These are phyloP conservation scores for Graphilbum ipis-grandicollis DNA, from an alignment of 2,329 filamentous ascomycete genomes.

Conservation along the genomic window DNA sequence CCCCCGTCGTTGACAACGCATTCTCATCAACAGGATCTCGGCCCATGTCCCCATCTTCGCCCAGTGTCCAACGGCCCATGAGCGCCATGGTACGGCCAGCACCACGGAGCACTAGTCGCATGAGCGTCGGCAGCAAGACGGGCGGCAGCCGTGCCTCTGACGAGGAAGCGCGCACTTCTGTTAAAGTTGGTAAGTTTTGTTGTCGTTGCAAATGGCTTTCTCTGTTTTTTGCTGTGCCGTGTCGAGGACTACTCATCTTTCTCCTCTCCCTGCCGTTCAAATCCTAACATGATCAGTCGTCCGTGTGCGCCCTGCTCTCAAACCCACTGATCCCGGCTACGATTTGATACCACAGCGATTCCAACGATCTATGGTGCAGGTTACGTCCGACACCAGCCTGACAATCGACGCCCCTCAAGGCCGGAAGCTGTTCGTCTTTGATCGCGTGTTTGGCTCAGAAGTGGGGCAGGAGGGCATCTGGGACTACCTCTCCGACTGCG, in stretches of 20 bases:
- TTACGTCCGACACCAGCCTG: constrained; percentile 68
- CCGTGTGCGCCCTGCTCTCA: constrained; percentile 75
- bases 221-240: neutral
- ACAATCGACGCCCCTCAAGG: constrained; percentile 84
- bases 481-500: constrained; percentile 84
- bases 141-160: constrained; percentile 73
- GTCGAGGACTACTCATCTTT: too few species aligned
- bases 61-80: constrained; percentile 49
- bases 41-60: constrained; percentile 36
- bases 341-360: constrained; percentile 94
- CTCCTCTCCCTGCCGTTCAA: neutral
- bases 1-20: neutral
- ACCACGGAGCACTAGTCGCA: constrained; percentile 59
- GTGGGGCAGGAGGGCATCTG: constrained; percentile 78
- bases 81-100: constrained; percentile 65
- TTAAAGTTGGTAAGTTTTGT: constrained; percentile 79
- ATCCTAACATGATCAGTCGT: constrained; percentile 42
- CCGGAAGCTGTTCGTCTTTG: constrained; percentile 89
- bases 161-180: constrained; percentile 76
- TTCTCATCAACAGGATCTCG: neutral
- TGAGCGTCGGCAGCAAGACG: constrained; percentile 67
- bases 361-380: constrained; percentile 80
- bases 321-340: constrained; percentile 71
- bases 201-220: constrained; percentile 3
- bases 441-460: constrained; percentile 78